Percentiles rank a stretch among this genome's conserved stretches.
Conservation (phyloP, 2,329 filamentous ascomycete species). For the Falciphora oryzae region DNA sequence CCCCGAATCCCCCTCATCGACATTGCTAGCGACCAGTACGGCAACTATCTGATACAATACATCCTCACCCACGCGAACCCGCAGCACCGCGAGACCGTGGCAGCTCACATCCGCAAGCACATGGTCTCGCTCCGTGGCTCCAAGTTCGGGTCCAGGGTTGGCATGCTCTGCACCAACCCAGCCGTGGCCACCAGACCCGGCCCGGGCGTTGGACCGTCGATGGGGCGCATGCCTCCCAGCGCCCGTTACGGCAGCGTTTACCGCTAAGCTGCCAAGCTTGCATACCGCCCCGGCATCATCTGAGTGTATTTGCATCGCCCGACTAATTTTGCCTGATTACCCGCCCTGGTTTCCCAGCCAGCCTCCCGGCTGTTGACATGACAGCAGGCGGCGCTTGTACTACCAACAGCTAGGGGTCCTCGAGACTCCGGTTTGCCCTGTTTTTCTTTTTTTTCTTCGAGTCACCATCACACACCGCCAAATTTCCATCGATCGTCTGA, state of each 20-base stretch:
- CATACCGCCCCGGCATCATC: not conserved
- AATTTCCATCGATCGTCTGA: constrained; percentile 22
- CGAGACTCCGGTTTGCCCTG: constrained; percentile 6
- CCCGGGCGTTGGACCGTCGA: constrained; percentile 66
- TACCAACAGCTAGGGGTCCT: constrained; percentile 4
- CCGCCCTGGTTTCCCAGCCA: not conserved
- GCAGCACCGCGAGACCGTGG: constrained; percentile 89
- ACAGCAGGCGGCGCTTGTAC: constrained; percentile 8
- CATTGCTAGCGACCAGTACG: constrained; percentile 97
- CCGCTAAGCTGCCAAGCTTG: constrained; percentile 37
- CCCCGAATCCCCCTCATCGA: constrained; percentile 96
- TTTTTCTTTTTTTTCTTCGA: constrained; percentile 11
- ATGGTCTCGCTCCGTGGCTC: constrained; percentile 98
- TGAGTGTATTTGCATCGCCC: not conserved
- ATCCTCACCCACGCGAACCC: constrained; percentile 82
- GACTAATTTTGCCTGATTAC: not conserved
- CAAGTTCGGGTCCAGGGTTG: constrained; percentile 96
- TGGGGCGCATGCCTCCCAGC: constrained; percentile 53
- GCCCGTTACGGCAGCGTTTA: constrained; percentile 54
- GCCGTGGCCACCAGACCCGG: constrained; percentile 84
- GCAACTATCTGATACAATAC: constrained; percentile 97
- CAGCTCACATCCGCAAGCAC: constrained; percentile 92
- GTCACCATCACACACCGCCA: constrained; percentile 11
- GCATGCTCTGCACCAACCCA: constrained; percentile 98
- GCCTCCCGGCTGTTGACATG: not conserved